Base-by-base conservation (phyloP, 2,329 filamentous ascomycete species). In the Trichoderma simmonsii region DNA sequence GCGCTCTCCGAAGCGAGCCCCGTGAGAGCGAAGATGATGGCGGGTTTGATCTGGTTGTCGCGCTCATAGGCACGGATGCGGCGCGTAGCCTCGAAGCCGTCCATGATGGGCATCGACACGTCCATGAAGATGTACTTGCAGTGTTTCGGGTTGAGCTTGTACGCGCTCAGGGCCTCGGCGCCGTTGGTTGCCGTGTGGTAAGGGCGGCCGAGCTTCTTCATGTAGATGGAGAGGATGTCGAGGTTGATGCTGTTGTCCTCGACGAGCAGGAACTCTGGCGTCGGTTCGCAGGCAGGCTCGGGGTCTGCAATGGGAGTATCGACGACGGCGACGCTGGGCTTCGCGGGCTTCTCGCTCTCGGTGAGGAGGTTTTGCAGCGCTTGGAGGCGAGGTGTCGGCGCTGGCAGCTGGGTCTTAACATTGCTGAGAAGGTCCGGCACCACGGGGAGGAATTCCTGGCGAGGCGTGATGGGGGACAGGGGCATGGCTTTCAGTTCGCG, bases 101-200 rank as follows among this genome's bases (percentile, higher is more conserved):
- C 85, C 76, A 89, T 85, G 3, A 88, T 78, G 0, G 88, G 88
- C 88, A 90, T 89, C 69, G 83, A 87, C 1, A 89, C 85, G 73
- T 89, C 87, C 76, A 83, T 84, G 5, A 84, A 73, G 0, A 84
- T 73, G 64, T 78, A 81, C 0, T 71, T 72, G 28, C 76, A 82
- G 0, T 75, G 66, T 0, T 74, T 73, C 0, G 77, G 76, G 1
- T 75, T 72, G 1, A 73, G 39, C n/a, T 72, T 74, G 43, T 78
- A 83, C 0, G 75, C 75, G 24, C 80, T 76, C 3, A 82, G 68
- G 0, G 81, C 81, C 65, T 83, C 77, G 18, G 79, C 73, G 0
- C 82, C 82, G 61, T 83, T 79, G 4, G 70, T 76, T 0, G 80
- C 81, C 0, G 77, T 80, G 9, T 77, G 75, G 30, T 78, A 80